Conservation (phyloP, 2,329 filamentous ascomycete genomes). For the Sarocladium strictum region DNA sequence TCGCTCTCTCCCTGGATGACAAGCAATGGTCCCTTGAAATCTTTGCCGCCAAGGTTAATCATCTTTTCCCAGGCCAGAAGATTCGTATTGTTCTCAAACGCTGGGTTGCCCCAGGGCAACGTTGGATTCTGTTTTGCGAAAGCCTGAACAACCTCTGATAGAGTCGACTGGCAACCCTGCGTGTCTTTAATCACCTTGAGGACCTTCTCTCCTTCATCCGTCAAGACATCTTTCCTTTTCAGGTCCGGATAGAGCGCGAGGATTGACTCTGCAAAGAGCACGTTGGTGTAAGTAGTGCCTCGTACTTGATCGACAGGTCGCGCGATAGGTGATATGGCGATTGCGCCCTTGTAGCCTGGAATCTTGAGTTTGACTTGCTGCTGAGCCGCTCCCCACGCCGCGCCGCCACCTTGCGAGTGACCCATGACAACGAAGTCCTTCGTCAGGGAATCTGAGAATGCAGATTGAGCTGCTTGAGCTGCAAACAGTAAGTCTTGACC, state of each 20-base stretch:
- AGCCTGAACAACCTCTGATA: constrained; percentile 1
- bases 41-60: constrained; percentile 21
- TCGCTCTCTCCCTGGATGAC: constrained; percentile 28
- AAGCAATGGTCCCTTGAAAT: constrained; percentile 29
- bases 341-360: constrained; percentile 29
- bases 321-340: constrained; percentile 24
- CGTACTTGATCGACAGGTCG: constrained; percentile 16
- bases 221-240: constrained; percentile 13
- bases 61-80: constrained; percentile 17
- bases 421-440: constrained; percentile 37
- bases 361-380: constrained; percentile 23
- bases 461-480: constrained; percentile 31
- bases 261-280: constrained; percentile 13
- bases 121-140: constrained; percentile 10
- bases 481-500: constrained; percentile 38
- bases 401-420: constrained; percentile 39
- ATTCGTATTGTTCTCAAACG: constrained; percentile 2
- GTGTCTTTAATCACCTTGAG: constrained; percentile 13
- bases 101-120: constrained; percentile 10
- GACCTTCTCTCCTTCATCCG: constrained; percentile 8
- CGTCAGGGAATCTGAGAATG: constrained; percentile 28
- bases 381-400: constrained; percentile 30
- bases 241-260: constrained; percentile 14
- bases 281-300: constrained; percentile 6
- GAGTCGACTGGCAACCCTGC: constrained; percentile 11